phyloP scores from a whole-genome alignment of 768 basidiomycete genomes.

The Saitozyma podzolica region DNA sequence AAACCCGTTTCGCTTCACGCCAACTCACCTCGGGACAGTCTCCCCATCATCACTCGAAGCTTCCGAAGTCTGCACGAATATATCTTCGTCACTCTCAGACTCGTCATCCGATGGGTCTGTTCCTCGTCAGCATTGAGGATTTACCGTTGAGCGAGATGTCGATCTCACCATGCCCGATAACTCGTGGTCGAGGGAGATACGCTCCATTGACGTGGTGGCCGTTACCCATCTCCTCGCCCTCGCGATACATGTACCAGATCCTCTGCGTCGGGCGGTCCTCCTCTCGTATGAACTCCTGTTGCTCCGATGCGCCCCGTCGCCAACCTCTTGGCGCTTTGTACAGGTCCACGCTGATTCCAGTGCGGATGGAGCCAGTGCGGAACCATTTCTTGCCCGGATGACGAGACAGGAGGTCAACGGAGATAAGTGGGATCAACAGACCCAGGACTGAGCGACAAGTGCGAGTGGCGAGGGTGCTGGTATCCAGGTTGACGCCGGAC shows the following conservation, averaged over 20 bases:
- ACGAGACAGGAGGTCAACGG: slow-evolving; percentile 57
- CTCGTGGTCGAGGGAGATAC: slow-evolving; percentile 36
- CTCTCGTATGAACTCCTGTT: slow-evolving; percentile 65
- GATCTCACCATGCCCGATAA: slow-evolving; percentile 5
- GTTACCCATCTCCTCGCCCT: slow-evolving; percentile 2
- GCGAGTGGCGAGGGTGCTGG: slow-evolving; percentile 72
- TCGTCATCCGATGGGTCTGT: no score
- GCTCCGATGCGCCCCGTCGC: slow-evolving; percentile 58
- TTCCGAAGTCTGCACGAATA: no score
- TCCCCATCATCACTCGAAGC: no score
- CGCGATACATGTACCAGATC: slow-evolving; percentile 37
- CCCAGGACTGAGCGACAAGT: slow-evolving; percentile 67
- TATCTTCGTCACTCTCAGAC: no score
- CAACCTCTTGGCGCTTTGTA: slow-evolving; percentile 67
- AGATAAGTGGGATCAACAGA: slow-evolving; percentile 61
- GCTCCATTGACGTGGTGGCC: slow-evolving; percentile 24
- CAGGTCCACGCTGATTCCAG: slow-evolving; percentile 66
- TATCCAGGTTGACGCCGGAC: slow-evolving; percentile 65
- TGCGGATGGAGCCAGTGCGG: slow-evolving; percentile 61
- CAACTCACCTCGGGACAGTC: no score
- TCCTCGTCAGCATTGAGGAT: not conserved
- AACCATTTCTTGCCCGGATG: slow-evolving; percentile 59
- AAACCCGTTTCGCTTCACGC: no score
- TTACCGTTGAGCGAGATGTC: not conserved
- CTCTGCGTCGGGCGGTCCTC: slow-evolving; percentile 74